These are phyloP conservation scores for Suhomyces prunicola DNA, from an alignment of 805 yeast species.

Conservation along the genomic window DNA sequence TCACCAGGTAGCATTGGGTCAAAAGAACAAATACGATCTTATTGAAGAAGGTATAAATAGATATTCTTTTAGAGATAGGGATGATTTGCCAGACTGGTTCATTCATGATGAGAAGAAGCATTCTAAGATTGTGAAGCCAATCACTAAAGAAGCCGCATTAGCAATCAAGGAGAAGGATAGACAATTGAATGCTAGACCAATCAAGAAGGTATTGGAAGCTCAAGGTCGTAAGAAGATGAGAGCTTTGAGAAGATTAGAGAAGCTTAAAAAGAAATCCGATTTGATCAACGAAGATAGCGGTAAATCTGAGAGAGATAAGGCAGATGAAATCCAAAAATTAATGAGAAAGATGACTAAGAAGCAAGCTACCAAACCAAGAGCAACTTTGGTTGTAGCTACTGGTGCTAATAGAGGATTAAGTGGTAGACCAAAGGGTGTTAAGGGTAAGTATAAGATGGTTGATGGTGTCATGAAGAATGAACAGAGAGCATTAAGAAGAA, in stretches of 20 bases:
- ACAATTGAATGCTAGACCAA: slow-evolving; percentile 92
- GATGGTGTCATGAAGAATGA: slow-evolving; percentile 98
- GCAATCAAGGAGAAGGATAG: slow-evolving; percentile 43
- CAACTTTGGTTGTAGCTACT: slow-evolving; percentile 82
- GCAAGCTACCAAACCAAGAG: slow-evolving; percentile 73
- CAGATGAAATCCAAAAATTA: slow-evolving; percentile 84
- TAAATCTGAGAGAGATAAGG: slow-evolving; percentile 89
- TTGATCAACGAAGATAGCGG: slow-evolving; percentile 81
- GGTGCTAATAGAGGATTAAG: slow-evolving; percentile 82
- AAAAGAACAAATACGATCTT: slow-evolving; percentile 76
- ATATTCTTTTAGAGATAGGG: slow-evolving; percentile 86
- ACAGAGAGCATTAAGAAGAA: slow-evolving; percentile 86
- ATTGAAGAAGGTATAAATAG: slow-evolving; percentile 92
- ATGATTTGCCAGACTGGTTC: slow-evolving; percentile 96
- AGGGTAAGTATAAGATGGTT: slow-evolving; percentile 98
- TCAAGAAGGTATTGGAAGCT: slow-evolving; percentile 98
- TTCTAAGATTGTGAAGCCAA: slow-evolving; percentile 82
- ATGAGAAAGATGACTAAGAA: slow-evolving; percentile 76
- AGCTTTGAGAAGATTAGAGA: slow-evolving; percentile 81
- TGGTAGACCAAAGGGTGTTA: slow-evolving; percentile 96
- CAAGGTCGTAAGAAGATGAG: slow-evolving; percentile 94
- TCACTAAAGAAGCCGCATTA: slow-evolving; percentile 76
- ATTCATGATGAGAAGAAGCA: slow-evolving; percentile 87
- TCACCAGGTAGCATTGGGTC: slow-evolving; percentile 90
- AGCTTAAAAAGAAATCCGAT: slow-evolving; percentile 89